Evolutionary conservation across 2,329 filamentous ascomycete species (phyloP).

Genomic region (Sclerotiophoma versabilis): DNA sequence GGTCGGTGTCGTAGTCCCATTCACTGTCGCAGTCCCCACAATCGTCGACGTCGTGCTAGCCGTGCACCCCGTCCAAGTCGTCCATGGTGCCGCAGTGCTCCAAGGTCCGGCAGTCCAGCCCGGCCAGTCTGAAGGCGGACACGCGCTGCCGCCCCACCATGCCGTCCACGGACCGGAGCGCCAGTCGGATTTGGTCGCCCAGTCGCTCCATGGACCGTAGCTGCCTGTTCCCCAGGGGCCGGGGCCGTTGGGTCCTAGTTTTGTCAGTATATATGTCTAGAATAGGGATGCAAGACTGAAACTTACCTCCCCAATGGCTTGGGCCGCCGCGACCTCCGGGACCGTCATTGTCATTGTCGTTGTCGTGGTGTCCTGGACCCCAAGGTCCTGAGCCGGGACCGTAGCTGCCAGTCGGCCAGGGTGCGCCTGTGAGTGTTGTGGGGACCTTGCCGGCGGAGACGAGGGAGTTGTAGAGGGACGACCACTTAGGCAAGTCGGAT

Average conservation of each 20-base stretch:
- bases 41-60: slow-evolving; percentile 43
- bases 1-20: slow-evolving; percentile 28
- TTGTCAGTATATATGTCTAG: slow-evolving; percentile 1
- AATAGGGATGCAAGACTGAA: not conserved
- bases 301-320: slow-evolving; percentile 33
- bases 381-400: slow-evolving; percentile 31
- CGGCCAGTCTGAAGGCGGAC: slow-evolving; percentile 45
- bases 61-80: slow-evolving; percentile 43
- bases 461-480: slow-evolving; percentile 37
- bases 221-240: slow-evolving; percentile 37
- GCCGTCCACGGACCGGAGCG: slow-evolving; percentile 42
- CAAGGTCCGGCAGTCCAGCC: slow-evolving; percentile 48
- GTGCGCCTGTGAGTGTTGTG: slow-evolving; percentile 32
- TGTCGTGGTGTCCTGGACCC: slow-evolving; percentile 18
- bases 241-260: slow-evolving; percentile 28
- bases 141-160: slow-evolving; percentile 45
- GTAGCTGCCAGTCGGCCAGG: slow-evolving; percentile 34
- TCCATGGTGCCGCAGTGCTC: slow-evolving; percentile 47
- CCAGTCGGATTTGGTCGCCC: slow-evolving; percentile 38
- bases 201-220: slow-evolving; percentile 41
- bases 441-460: slow-evolving; percentile 35
- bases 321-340: slow-evolving; percentile 18
- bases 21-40: slow-evolving; percentile 38
- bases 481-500: slow-evolving; percentile 29
- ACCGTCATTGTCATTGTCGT: slow-evolving; percentile 5